Base-by-base conservation (phyloP, 495 filamentous ascomycete species). In the Penicillium taxi region DNA sequence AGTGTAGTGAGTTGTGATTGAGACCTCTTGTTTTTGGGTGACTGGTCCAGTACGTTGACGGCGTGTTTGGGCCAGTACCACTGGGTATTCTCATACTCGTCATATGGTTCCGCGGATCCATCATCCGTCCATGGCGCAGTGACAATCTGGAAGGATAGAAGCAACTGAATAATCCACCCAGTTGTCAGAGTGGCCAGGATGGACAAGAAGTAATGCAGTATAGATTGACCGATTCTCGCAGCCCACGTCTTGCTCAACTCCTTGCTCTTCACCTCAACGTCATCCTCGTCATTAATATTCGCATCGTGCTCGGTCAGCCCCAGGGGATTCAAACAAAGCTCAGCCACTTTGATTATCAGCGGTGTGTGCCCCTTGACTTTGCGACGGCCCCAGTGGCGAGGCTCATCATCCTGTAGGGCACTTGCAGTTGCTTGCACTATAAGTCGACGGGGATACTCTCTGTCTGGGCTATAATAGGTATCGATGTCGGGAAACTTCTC, bases 61-160 rank as follows among this genome's bases (percentile, higher is more conserved):
- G 42, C 42, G 18, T 45, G 42, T 5, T 40, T 39, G 9, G 42
- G 42, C 42, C 42, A 45, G 7, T 39, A 19, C 42, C 42, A 45
- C 9, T 36, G 32, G 3, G 40, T 37, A n/a, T 45, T 45, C n/a
- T 45, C 36, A 16, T 45, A 45, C 9, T 32, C 18, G 3, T 36
- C 32, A 19, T 45, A 45, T 4, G 25, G 11, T 6, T 39, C 37
- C 1, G 31, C 31, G 5, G 35, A 31, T 3, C 26, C 42, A 16
- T 39, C 37, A 14, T 29, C 26, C 18, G 18, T 45, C 42, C 42
- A 45, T 4, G 42, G 42, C 5, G 37, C 26, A 2, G 42, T 45
- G 13, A 36, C 32, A 12, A 45, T 25, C 9, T 45, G 25, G 5
- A 40, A 15, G 13, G 42, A 45, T 0, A 45, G 17, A 26, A 45